Conservation (phyloP, 768 basidiomycete genomes). For the Mycena belliarum region DNA sequence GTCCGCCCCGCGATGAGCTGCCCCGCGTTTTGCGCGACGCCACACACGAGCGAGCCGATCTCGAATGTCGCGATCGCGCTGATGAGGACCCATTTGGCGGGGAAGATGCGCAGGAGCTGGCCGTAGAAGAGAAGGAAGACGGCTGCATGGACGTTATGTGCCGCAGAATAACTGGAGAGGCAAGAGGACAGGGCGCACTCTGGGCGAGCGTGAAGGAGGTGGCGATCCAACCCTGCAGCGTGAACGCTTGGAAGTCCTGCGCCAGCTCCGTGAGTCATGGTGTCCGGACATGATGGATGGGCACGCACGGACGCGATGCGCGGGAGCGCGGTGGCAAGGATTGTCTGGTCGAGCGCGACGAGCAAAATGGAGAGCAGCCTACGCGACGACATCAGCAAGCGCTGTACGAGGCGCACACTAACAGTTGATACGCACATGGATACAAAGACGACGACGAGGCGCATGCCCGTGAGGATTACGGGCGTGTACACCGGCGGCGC, state of each 20-base stretch:
- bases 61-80: slow-evolving; percentile 36
- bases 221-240: slow-evolving; percentile 11
- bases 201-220: slow-evolving; percentile 28
- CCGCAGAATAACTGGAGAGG: too few species aligned
- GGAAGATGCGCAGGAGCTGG: slow-evolving; percentile 31
- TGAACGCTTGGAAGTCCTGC: slow-evolving; percentile 4
- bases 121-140: slow-evolving; percentile 32
- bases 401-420: too few species aligned
- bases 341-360: slow-evolving; percentile 1
- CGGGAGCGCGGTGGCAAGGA: slow-evolving; percentile 4
- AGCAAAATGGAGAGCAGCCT: neutral
- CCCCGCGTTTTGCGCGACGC: slow-evolving; percentile 28
- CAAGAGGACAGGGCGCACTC: neutral
- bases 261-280: slow-evolving; percentile 10
- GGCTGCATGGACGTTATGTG: too few species aligned
- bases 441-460: too few species aligned
- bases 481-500: too few species aligned
- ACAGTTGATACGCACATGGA: too few species aligned
- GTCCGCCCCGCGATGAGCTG: slow-evolving; percentile 42
- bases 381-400: too few species aligned
- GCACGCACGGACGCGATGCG: slow-evolving; percentile 7
- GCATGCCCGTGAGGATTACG: too few species aligned
- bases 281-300: neutral
- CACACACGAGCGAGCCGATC: slow-evolving; percentile 44
- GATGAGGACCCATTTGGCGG: slow-evolving; percentile 31